Evolutionary conservation across 2,329 filamentous ascomycete genomes (phyloP), one percentile per base, ranked within the genome.

Genomic region (Aureobasidium sp.): DNA sequence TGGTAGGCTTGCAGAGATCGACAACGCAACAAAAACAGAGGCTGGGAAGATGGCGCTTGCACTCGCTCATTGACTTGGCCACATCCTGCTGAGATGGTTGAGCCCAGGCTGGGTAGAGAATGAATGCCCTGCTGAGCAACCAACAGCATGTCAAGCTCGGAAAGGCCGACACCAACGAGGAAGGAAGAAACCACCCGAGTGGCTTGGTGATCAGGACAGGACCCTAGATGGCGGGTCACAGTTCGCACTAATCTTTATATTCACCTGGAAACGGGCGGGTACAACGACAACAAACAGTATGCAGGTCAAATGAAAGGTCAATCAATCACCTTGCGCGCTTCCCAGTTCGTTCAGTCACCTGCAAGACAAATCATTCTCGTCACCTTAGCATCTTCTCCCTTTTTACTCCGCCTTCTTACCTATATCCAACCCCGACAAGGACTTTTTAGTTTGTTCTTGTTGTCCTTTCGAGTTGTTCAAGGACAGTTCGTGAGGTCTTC

Each of bases 391-490:
- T 39, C 41, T 48, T 48, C 44, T 32, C 17, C 24, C 42, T 48
- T 10, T 27, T 30, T 29, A 42, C 40, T 44, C 50, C 40, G 30
- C 52, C 16, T 34, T 39, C 25, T n/a, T 39, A 38, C 14, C 39
- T 24, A 27, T 21, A 25, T 21, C 14, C 37, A 32, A 21, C 16
- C 47, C 39, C 53, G 34, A 55, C 44, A 50, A 55, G 45, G 47
- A 45, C 44, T 45, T 45, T n/a, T 49, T 48, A 49, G 54, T 56
- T 58, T 55, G 52, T 55, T 58, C 55, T 58, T 58, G 56, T 58
- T 55, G 35, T 58, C 56, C 56, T 58, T 51, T 44, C 56, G 56
- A 58, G 54, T 58, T 58, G 56, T 58, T 57, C 56, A 56, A 42
- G 56, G 55, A 56, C 56, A 55, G 56, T 58, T 58, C 56, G 56